Evolutionary conservation across 441 rosid species (phyloP).

Genomic region (Pelargonium australe): DNA sequence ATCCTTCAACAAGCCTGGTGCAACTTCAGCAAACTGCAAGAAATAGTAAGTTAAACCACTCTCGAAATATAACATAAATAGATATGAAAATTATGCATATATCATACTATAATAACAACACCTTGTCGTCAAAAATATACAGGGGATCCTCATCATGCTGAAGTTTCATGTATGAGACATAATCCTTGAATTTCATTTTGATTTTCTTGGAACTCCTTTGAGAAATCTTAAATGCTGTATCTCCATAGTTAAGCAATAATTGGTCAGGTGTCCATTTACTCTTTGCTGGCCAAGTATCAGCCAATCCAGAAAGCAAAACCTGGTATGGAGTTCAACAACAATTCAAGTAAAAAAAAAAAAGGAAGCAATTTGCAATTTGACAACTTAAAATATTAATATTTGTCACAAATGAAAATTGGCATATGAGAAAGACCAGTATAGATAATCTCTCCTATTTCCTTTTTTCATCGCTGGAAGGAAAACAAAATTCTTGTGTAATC

Average conservation of each 20-base stretch:
- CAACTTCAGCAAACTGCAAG: slow-evolving; percentile 85
- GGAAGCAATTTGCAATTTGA: slow-evolving; percentile 8
- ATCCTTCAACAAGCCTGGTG: slow-evolving; percentile 69
- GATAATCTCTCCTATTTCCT: too few relatives aligned
- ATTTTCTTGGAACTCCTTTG: slow-evolving; percentile 63
- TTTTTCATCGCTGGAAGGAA: too few relatives aligned
- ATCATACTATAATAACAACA: slow-evolving; percentile 16
- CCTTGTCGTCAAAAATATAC: slow-evolving; percentile 90
- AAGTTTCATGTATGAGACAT: slow-evolving; percentile 57
- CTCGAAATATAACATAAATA: slow-evolving; percentile 1
- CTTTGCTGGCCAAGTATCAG: slow-evolving; percentile 89
- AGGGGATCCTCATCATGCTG: slow-evolving; percentile 97
- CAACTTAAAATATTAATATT: slow-evolving; percentile 1
- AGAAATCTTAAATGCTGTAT: slow-evolving; percentile 68
- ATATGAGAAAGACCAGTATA: background rate
- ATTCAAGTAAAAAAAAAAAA: slow-evolving; percentile 14
- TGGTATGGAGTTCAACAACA: slow-evolving; percentile 26
- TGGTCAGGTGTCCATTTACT: slow-evolving; percentile 72
- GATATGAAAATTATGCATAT: background rate
- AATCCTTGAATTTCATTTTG: slow-evolving; percentile 76
- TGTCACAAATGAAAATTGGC: background rate
- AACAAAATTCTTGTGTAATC: too few relatives aligned
- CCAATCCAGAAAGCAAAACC: slow-evolving; percentile 77
- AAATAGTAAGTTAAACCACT: slow-evolving; percentile 8
- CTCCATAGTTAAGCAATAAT: slow-evolving; percentile 53